Base-by-base conservation (phyloP, 768 basidiomycete genomes). In the Polyporus arcularius region DNA sequence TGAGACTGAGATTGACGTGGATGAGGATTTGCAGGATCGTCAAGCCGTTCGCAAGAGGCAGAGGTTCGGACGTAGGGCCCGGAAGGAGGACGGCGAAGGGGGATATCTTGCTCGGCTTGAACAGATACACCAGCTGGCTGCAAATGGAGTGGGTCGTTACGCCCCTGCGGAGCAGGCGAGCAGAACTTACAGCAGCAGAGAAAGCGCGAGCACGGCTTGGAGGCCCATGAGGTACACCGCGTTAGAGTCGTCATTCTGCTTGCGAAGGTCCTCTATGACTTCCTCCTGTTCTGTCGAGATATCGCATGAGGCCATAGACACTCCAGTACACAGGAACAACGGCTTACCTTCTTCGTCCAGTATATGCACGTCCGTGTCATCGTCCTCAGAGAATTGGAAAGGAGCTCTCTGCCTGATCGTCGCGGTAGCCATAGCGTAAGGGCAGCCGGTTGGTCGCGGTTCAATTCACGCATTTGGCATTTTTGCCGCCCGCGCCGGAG, bases 331-430 rank as follows among this genome's bases (percentile, higher is more conserved):
- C 21, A 26, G 21, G 21, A 26, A 26, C 21, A 56, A 14, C 38
- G 1, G 47, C 52, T 30, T 42, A 68, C 71, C 71, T 70, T 72
- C 69, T 53, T 72, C 71, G 40, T 72, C 69, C 26, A 70, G 53
- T 11, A 72, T 58, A 18, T 47, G 66, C 10, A 53, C 60, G 21
- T 67, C 60, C 18, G 66, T 58, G 11, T 57, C 55, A 3, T 49
- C 65, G 15, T 67, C 63, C 10, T 66, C 66, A 6, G 59, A 52
- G 48, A 67, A 68, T 21, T 56, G 58, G 57, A 69, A 72, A 4
- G 71, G 63, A 14, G 64, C 51, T 18, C 71, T 53, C 39, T 66
- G 65, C n/a, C 69, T 62, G 9, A 65, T 26, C 12, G 21, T 26
- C 21, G 58, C 59, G 48, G 61, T 60, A 31, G 53, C 41, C 53